phyloP scores from a whole-genome alignment of 495 filamentous ascomycete species.

The Penicillium desertorum region DNA sequence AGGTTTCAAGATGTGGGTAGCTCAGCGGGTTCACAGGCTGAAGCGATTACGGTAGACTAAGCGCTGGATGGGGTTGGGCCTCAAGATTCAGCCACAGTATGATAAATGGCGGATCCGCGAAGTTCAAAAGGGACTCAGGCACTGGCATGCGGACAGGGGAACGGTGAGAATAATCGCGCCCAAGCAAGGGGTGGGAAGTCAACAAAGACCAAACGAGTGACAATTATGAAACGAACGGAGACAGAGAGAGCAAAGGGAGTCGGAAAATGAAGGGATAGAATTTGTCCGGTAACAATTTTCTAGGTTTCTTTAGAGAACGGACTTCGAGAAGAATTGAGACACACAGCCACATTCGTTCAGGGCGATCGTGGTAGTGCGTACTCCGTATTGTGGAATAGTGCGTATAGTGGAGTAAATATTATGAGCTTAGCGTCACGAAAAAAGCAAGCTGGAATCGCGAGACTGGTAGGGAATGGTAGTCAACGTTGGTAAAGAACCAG shows the following conservation, averaged over 20 bases:
- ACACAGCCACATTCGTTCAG: constrained; percentile 10
- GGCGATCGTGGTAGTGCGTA: constrained; percentile 7
- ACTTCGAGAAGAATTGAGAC: not conserved
- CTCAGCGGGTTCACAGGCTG: not conserved
- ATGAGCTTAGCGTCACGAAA: constrained; percentile 2
- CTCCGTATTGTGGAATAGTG: constrained; percentile 1
- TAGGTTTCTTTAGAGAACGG: not conserved
- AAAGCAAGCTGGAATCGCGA: not conserved
- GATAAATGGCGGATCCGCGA: constrained; percentile 3
- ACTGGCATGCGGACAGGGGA: not conserved
- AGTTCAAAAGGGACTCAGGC: not conserved
- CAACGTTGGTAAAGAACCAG: not conserved
- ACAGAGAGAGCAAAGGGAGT: not conserved
- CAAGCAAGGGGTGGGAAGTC: constrained; percentile 6
- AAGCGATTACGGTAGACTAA: not conserved
- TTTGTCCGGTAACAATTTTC: constrained; percentile 3
- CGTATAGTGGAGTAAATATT: not conserved
- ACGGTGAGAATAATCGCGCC: constrained; percentile 4
- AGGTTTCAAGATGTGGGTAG: not conserved
- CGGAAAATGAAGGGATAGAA: constrained; percentile 10
- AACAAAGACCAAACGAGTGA: constrained; percentile 11
- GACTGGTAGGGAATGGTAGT: not conserved
- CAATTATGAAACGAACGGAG: not conserved
- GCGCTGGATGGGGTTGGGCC: not conserved
- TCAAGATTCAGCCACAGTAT: constrained; percentile 5